Evolutionary conservation across 176 grass and related monocot species (phyloP), one percentile per base, ranked within the genome.

Genomic region (Themeda triandra): DNA sequence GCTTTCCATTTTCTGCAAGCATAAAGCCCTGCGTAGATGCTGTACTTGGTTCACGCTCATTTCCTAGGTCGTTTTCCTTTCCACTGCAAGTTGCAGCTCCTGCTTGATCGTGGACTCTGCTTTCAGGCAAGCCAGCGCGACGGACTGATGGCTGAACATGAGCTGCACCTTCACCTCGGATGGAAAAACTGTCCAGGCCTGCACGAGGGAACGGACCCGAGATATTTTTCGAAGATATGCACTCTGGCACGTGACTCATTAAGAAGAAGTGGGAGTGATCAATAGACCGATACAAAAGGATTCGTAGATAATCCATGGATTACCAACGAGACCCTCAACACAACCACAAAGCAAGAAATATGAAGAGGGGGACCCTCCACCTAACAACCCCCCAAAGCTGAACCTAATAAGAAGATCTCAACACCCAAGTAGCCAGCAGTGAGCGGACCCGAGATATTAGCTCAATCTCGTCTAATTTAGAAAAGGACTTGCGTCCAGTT

Each of bases 401-500:
- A n/a, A n/a, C n/a, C n/a, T n/a, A n/a, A n/a, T n/a, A n/a, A n/a
- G n/a, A n/a, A n/a, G n/a, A n/a, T n/a, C n/a, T n/a, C n/a, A n/a
- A n/a, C n/a, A n/a, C n/a, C n/a, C n/a, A n/a, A n/a, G n/a, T n/a
- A n/a, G n/a, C n/a, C n/a, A n/a, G n/a, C n/a, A n/a, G n/a, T n/a
- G n/a, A n/a, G n/a, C n/a, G 23, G 21, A n/a, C 44, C 13, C 8
- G 54, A 24, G 33, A 45, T 42, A 32, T 13, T n/a, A 54, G 24
- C 69, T 15, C n/a, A 45, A 13, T n/a, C 42, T 4, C 45, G 32
- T 76, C 76, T 75, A 88, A 80, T 80, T 39, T 54, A 62, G 77
- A 76, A 39, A 64, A 75, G 1, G 83, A 71, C 87, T 30, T 14
- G 83, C 59, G 4, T 29, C 87, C 83, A 39, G 48, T 46, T 72